phyloP scores from a whole-genome alignment of 495 filamentous ascomycete genomes.

The Neurospora sp. region DNA sequence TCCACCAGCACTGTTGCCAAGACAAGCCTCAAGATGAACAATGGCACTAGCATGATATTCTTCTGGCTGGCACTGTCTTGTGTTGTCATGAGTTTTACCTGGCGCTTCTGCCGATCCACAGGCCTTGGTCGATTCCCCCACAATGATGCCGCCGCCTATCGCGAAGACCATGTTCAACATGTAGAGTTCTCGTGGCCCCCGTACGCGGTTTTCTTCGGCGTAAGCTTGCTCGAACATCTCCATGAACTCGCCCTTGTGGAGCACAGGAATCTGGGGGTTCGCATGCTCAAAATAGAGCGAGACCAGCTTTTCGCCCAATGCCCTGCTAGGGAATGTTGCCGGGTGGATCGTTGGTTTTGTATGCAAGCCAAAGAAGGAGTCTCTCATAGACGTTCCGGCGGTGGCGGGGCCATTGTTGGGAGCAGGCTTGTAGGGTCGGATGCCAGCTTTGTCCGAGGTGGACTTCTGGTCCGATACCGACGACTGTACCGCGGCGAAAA shows the following conservation, averaged over 20 bases:
- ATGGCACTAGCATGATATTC: constrained; percentile 95
- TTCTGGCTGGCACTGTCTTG: constrained; percentile 73
- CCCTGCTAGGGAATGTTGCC: constrained; percentile 71
- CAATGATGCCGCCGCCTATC: constrained; percentile 86
- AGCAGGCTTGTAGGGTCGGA: constrained; percentile 30
- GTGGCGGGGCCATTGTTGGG: constrained; percentile 25
- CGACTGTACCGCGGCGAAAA: constrained; percentile 88
- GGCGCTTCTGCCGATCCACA: constrained; percentile 6
- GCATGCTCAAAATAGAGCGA: constrained; percentile 89
- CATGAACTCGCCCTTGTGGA: constrained; percentile 83
- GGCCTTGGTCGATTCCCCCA: constrained; percentile 44
- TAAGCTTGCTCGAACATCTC: constrained; percentile 73
- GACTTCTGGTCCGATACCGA: constrained; percentile 62
- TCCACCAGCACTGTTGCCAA: constrained; percentile 66
- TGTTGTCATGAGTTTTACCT: constrained; percentile 2
- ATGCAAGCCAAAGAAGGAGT: constrained; percentile 91
- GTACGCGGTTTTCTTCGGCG: constrained; percentile 51
- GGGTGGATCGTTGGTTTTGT: constrained; percentile 79
- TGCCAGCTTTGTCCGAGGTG: constrained; percentile 40
- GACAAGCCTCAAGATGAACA: constrained; percentile 78
- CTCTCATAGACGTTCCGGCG: constrained; percentile 68
- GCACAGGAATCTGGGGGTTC: constrained; percentile 88
- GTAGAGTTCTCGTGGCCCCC: constrained; percentile 77
- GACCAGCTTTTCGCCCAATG: constrained; percentile 60
- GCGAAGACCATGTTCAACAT: constrained; percentile 97